These are phyloP conservation scores for Acacia acuminata DNA, from an alignment of 306 rosid species.

Conservation along the genomic window DNA sequence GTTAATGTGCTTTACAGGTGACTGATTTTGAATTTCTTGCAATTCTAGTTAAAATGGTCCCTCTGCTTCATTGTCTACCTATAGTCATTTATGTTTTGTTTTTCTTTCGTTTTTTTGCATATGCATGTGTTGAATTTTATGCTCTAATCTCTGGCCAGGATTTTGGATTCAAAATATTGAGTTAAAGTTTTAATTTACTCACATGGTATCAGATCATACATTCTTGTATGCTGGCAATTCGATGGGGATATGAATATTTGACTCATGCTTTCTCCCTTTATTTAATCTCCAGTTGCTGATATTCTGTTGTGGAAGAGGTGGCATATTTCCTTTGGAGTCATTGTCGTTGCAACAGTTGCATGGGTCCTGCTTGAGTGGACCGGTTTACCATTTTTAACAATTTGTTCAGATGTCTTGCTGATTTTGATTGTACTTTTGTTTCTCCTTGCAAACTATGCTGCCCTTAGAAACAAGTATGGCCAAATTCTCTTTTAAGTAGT, in stretches of 20 bases:
- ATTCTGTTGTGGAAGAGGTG: constrained; percentile 76
- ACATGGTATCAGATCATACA: not conserved
- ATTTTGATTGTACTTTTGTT: constrained; percentile 67
- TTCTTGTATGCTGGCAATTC: not conserved
- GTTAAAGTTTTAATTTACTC: not conserved
- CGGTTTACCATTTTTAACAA: constrained; percentile 65
- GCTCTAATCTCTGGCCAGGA: not conserved
- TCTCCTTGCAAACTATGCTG: constrained; percentile 73
- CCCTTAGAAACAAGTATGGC: constrained; percentile 67
- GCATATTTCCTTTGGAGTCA: constrained; percentile 65
- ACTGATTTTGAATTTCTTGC: constrained; percentile 16
- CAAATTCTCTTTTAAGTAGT: not conserved
- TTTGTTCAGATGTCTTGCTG: constrained; percentile 92
- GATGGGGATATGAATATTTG: constrained; percentile 11
- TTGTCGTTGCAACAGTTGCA: constrained; percentile 70
- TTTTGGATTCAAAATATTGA: constrained; percentile 14
- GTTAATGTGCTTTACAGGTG: not conserved
- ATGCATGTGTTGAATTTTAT: constrained; percentile 4
- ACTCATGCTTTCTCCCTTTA: constrained; percentile 20
- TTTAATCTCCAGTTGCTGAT: constrained; percentile 61
- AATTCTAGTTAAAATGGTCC: not conserved
- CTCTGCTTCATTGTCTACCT: not conserved
- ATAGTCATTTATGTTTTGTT: constrained; percentile 5
- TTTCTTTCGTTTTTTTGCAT: not conserved
- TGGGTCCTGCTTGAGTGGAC: constrained; percentile 78